Percentiles rank a stretch among this genome's conserved stretches.
phyloP scores from a whole-genome alignment of 2,329 filamentous ascomycete genomes.

The Apiospora hydei region DNA sequence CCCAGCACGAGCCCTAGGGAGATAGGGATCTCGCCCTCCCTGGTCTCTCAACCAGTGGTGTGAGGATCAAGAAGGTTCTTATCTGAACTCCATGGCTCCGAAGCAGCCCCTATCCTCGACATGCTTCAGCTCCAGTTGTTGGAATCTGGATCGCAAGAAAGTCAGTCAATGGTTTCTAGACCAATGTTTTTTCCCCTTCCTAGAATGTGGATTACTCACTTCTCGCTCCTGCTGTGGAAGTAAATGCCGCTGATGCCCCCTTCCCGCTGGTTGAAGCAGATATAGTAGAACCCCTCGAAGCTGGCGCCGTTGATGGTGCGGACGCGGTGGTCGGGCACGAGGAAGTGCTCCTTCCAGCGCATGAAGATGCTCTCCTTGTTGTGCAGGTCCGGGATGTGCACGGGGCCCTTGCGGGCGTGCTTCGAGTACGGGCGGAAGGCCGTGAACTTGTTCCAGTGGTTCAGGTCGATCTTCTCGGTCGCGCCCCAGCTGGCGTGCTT shows the following conservation, averaged over 20 bases:
- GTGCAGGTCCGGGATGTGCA: constrained; percentile 71
- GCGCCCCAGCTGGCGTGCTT: constrained; percentile 91
- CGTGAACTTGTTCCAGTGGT: constrained; percentile 90
- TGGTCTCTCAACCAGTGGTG: not conserved
- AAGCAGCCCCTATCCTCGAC: constrained; percentile 85
- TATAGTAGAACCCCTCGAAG: constrained; percentile 99
- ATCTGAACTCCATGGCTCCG: constrained; percentile 80
- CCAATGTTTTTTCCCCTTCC: constrained; percentile 22
- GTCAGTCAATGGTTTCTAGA: constrained; percentile 23
- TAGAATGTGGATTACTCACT: constrained; percentile 63
- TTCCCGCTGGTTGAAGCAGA: constrained; percentile 93
- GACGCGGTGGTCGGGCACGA: constrained; percentile 94
- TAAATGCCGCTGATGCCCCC: constrained; percentile 93
- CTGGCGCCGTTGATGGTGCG: constrained; percentile 91
- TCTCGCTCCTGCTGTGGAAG: constrained; percentile 97
- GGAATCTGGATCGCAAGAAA: constrained; percentile 66
- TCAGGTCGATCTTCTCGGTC: constrained; percentile 87
- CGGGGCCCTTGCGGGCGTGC: constrained; percentile 62
- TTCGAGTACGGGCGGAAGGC: constrained; percentile 81
- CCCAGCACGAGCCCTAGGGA: not conserved
- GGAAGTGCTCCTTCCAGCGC: constrained; percentile 98
- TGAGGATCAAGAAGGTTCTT: not conserved
- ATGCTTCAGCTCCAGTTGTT: constrained; percentile 90
- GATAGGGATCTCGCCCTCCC: too few relatives aligned
- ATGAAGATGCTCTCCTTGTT: constrained; percentile 94